Percentiles rank a stretch among this genome's conserved stretches.
Conservation (phyloP, 2,329 filamentous ascomycete species). For the Calonectria henricotiae region DNA sequence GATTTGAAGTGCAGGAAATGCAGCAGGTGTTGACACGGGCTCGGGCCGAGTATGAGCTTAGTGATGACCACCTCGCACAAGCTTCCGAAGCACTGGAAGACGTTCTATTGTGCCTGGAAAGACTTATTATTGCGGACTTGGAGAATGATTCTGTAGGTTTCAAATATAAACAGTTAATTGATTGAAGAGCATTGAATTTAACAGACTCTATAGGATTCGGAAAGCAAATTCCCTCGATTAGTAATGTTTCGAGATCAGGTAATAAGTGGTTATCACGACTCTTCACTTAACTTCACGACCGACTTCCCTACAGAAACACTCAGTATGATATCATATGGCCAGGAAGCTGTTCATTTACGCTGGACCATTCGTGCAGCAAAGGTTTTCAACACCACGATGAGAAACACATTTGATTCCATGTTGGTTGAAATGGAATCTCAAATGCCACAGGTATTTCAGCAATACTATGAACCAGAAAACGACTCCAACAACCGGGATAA, state of each 20-base stretch:
- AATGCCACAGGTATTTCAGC: background rate
- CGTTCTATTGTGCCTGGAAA: background rate
- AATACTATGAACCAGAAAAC: background rate
- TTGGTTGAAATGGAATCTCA: background rate
- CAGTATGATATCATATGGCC: background rate
- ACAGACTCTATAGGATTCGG: background rate
- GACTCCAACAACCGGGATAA: background rate
- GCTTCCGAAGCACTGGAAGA: background rate
- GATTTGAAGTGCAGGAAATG: background rate
- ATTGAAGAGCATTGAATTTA: background rate
- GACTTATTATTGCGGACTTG: background rate
- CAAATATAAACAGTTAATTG: background rate
- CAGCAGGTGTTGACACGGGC: background rate
- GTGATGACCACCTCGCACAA: background rate
- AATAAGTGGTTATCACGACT: background rate
- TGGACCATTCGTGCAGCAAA: background rate
- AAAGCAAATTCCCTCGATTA: background rate
- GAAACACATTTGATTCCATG: background rate
- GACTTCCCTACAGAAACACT: background rate
- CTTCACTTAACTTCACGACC: background rate
- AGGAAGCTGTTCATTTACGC: background rate
- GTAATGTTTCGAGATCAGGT: background rate
- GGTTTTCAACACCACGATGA: background rate
- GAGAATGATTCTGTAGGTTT: background rate
- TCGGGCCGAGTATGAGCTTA: background rate